Conservation (phyloP, 345 rosid species). For the Eutrema japonicum region DNA sequence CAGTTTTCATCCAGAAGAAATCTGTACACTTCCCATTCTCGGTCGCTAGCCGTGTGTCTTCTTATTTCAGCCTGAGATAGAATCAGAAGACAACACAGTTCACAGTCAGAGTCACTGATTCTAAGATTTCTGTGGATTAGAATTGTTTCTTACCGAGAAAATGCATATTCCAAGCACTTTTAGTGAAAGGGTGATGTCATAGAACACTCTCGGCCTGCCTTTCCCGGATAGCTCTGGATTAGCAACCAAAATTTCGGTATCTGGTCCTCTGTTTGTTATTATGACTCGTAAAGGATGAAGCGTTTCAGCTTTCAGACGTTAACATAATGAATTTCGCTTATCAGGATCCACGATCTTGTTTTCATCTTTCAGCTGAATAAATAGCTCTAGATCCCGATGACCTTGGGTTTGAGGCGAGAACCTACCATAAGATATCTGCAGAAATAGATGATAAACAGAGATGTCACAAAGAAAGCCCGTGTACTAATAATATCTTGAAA, state of each 20-base stretch:
- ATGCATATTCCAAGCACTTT: conserved; percentile 76
- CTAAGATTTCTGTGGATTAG: neutral
- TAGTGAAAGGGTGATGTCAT: conserved; percentile 73
- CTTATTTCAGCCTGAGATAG: conserved; percentile 76
- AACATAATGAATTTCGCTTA: conserved; percentile 56
- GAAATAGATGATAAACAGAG: conserved; percentile 20
- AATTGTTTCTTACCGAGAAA: conserved; percentile 64
- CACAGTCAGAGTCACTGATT: conserved; percentile 7
- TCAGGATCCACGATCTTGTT: conserved; percentile 72
- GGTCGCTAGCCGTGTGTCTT: conserved; percentile 58
- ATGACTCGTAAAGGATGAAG: conserved; percentile 82
- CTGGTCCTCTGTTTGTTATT: conserved; percentile 75
- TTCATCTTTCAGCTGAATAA: conserved; percentile 77
- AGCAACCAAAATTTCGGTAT: conserved; percentile 79
- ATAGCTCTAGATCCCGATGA: conserved; percentile 72
- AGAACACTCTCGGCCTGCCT: conserved; percentile 89
- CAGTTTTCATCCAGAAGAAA: conserved; percentile 75
- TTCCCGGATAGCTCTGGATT: conserved; percentile 85
- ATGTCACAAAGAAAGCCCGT: neutral
- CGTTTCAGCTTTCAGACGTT: conserved; percentile 73
- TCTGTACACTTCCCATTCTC: conserved; percentile 91
- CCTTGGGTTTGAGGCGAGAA: conserved; percentile 59
- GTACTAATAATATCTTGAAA: neutral
- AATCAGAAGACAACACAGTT: neutral
- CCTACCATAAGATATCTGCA: conserved; percentile 75